Base-by-base conservation (phyloP, 2,329 filamentous ascomycete genomes). In the Xylariaceae sp. region DNA sequence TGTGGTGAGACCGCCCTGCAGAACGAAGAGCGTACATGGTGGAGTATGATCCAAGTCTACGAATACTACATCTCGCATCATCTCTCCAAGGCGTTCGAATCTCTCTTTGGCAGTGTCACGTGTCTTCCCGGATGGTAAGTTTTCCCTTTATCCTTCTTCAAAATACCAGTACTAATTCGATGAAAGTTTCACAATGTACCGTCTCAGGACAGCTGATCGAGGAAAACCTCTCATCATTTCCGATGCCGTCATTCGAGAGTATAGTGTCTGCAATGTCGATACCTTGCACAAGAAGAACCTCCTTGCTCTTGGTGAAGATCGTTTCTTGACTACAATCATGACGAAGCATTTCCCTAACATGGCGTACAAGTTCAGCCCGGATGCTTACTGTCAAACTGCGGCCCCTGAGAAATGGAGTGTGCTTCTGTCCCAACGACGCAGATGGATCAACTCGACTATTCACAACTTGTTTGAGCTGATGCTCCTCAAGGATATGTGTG, bases 31-130 rank as follows among this genome's bases (percentile, higher is more conserved):
- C 82, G 86, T 62, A 91, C 86, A 66, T 97, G 91, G 91, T 96
- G 90, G 89, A 99, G 94, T 9, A 99, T 99, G 94, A 99, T 99
- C 67, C 94, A 99, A 72, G 94, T 99, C 61, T 99, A 99, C 75
- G 94, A 99, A 72, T 99, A 99, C 78, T 99, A 91, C 72, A 99
- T 99, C 68, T 97, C 94, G 32, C 94, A 99, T 79, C 88, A 99
- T 73, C 76, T 99, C 70, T 80, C 94, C 51, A 99, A 99, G 76
- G 90, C 94, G 59, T 99, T 99, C 69, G 94, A 99, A 71, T 96
- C 91, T 57, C 83, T 99, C 57, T 99, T 99, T 68, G 94, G 91
- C 68, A 95, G 90, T 71, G 94, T 99, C 58, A 99, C 94, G 56
- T 99, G 94, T 86, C 85, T 99, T 76, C 94, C 94, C 61, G 94